Evolutionary conservation across 495 filamentous ascomycete species (phyloP), one percentile per base, ranked within the genome.

Genomic region (Cudoniella acicularis): DNA sequence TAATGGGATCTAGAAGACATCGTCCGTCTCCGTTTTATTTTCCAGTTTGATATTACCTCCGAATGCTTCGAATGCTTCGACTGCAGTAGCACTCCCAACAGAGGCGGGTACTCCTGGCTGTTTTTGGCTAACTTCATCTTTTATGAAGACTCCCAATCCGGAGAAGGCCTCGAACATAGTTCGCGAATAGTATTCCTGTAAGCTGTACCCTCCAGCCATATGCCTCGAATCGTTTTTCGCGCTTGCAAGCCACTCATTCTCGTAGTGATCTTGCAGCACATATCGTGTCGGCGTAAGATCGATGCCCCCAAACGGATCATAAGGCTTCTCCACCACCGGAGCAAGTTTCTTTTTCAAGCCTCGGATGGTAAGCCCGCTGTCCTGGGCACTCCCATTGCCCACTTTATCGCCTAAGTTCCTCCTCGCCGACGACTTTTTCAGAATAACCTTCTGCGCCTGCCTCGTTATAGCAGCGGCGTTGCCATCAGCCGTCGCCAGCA

Each of bases 161-260:
- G 88, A 83, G 73, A 96, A 98, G 0, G 93, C 92, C 67, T 96
- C 92, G 64, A 89, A 84, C 73, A 97, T 71, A 18, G 88, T 86
- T 21, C 91, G 77, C 23, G 84, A 75, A 67, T 87, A 91, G 64
- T 92, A 98, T 65, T 96, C 92, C 13, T 73, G 70, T 30, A 95
- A 73, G 66, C 87, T 85, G 69, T 92, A 97, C 0, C 94, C 94
- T 43, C 93, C 92, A 25, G 88, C 89, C n/a, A 77, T 75, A 63
- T 87, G 81, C 9, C 74, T 72, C 1, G 75, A 67, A 68, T 88
- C 81, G 10, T 79, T 82, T 47, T 81, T 81, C 23, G 83, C 77
- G 20, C 73, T 72, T 10, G 86, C 84, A 8, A 97, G 77, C 73
- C 81, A 88, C 42, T 74, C 71, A 60, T 77, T 77, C 10, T 66